Percentiles rank a stretch among this genome's conserved stretches.
Conservation (phyloP, 768 basidiomycete species). For the Hemileccinum rubropunctum region DNA sequence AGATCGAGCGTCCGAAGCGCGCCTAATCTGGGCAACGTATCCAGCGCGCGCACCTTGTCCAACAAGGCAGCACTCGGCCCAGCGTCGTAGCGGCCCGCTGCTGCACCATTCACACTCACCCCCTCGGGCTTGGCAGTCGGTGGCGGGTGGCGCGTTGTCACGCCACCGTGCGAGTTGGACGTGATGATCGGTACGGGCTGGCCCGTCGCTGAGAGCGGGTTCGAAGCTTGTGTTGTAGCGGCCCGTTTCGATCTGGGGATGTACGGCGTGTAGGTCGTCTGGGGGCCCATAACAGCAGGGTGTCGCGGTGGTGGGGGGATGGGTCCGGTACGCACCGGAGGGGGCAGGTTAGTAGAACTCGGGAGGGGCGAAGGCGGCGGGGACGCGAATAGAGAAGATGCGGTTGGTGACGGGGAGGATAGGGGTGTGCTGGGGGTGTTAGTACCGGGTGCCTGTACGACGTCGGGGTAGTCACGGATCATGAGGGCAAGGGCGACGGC, state of each 20-base stretch:
- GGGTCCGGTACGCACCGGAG: slow-evolving; percentile 34
- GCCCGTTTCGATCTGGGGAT: slow-evolving; percentile 63
- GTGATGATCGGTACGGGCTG: slow-evolving; percentile 71
- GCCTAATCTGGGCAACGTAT: slow-evolving; percentile 81
- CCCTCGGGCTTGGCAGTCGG: slow-evolving; percentile 3
- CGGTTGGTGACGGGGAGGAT: slow-evolving; percentile 8
- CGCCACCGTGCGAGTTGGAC: slow-evolving; percentile 51
- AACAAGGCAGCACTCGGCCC: slow-evolving; percentile 75
- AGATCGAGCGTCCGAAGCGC: slow-evolving; percentile 87
- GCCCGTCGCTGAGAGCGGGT: slow-evolving; percentile 40
- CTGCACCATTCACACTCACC: not conserved
- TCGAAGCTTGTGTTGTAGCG: slow-evolving; percentile 23
- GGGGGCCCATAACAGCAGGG: slow-evolving; percentile 44
- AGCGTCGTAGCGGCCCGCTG: slow-evolving; percentile 22
- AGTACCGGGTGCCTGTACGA: slow-evolving; percentile 38
- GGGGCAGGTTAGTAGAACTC: slow-evolving; percentile 18
- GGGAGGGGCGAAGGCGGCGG: slow-evolving; percentile 34
- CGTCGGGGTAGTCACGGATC: slow-evolving; percentile 94
- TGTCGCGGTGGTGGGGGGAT: slow-evolving; percentile 50
- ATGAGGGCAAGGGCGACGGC: slow-evolving; percentile 92
- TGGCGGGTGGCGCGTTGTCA: slow-evolving; percentile 44
- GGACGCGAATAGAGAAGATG: slow-evolving; percentile 25
- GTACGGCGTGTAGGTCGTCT: slow-evolving; percentile 83
- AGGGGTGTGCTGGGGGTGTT: not conserved
- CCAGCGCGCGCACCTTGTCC: slow-evolving; percentile 88